A percentile compares a stretch with the other conserved stretches of the same genome.
These are phyloP conservation scores for Dactylonectria estremocensis DNA, from an alignment of 2,329 filamentous ascomycete genomes.

Conservation along the genomic window DNA sequence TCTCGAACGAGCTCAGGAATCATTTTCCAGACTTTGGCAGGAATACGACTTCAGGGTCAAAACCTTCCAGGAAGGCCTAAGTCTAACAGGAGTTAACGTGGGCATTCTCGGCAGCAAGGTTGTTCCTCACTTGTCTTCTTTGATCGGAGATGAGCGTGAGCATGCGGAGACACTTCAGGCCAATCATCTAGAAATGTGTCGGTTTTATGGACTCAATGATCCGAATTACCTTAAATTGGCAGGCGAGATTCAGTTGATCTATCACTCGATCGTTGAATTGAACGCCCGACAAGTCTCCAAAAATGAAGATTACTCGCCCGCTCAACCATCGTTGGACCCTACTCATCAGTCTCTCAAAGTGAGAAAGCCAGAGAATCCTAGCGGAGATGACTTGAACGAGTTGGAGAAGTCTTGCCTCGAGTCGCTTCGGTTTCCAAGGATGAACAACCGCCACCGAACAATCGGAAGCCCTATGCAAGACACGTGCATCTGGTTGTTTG, in stretches of 20 bases:
- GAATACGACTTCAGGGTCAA: slow-evolving; percentile 34
- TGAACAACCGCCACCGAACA: slow-evolving; percentile 8
- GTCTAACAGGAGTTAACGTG: slow-evolving; percentile 13
- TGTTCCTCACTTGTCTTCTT: slow-evolving; percentile 29
- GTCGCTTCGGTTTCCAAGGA: slow-evolving; percentile 26
- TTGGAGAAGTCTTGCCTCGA: slow-evolving; percentile 1
- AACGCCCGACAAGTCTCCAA: no score
- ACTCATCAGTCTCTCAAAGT: no score
- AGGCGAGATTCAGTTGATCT: slow-evolving; percentile 21
- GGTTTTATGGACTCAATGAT: slow-evolving; percentile 7
- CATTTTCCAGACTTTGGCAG: slow-evolving; percentile 29
- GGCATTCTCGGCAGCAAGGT: slow-evolving; percentile 32
- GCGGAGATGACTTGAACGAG: neutral
- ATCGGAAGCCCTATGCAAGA: slow-evolving; percentile 11
- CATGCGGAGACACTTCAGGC: slow-evolving; percentile 35
- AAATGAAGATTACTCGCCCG: neutral
- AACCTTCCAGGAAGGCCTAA: slow-evolving; percentile 36
- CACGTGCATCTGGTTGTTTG: slow-evolving; percentile 25
- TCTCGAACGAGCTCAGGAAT: slow-evolving; percentile 29
- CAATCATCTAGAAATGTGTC: slow-evolving; percentile 33
- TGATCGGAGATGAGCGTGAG: slow-evolving; percentile 30
- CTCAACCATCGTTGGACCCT: no score
- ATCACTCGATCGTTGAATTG: neutral
- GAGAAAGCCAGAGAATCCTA: no score
- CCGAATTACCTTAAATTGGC: slow-evolving; percentile 34